phyloP scores from a whole-genome alignment of 73 alveolate species.

The Urostyla sp. region DNA sequence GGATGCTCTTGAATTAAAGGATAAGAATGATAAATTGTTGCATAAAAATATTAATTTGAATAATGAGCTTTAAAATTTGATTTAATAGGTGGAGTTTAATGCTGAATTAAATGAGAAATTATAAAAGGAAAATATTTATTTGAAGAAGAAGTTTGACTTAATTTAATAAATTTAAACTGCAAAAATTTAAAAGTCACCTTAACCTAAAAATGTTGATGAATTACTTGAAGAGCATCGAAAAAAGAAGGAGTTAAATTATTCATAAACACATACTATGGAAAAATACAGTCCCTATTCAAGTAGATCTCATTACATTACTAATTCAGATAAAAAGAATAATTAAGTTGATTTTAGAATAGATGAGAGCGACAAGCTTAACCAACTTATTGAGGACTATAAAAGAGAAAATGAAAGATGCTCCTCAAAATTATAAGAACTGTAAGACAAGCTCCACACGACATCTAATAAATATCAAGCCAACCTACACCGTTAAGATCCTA shows the following conservation, averaged over 20 bases:
- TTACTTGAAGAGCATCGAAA: too few relatives aligned
- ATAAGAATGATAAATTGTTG: constrained; percentile 7
- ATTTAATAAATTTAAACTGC: too few relatives aligned
- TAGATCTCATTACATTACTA: too few relatives aligned
- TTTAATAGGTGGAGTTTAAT: background rate
- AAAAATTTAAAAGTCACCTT: too few relatives aligned
- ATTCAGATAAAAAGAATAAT: too few relatives aligned
- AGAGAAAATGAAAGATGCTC: constrained; percentile 54
- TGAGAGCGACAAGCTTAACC: constrained; percentile 22
- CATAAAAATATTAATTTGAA: background rate
- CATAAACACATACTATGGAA: too few relatives aligned
- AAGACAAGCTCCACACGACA: constrained; percentile 30
- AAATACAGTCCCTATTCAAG: too few relatives aligned
- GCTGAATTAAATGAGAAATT: background rate
- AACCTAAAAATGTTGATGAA: too few relatives aligned
- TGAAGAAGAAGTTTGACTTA: constrained; percentile 6
- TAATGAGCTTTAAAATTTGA: background rate
- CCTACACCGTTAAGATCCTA: too few relatives aligned
- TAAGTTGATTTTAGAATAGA: too few relatives aligned
- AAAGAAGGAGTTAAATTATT: too few relatives aligned
- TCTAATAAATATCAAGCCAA: constrained; percentile 4
- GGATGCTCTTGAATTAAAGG: constrained; percentile 1
- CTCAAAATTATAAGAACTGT: constrained; percentile 16
- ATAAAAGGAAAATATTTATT: constrained; percentile 1
- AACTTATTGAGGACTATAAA: constrained; percentile 39